Base-by-base conservation (phyloP, 371 early-diverging fungal species). In the Mortierella sp. region DNA sequence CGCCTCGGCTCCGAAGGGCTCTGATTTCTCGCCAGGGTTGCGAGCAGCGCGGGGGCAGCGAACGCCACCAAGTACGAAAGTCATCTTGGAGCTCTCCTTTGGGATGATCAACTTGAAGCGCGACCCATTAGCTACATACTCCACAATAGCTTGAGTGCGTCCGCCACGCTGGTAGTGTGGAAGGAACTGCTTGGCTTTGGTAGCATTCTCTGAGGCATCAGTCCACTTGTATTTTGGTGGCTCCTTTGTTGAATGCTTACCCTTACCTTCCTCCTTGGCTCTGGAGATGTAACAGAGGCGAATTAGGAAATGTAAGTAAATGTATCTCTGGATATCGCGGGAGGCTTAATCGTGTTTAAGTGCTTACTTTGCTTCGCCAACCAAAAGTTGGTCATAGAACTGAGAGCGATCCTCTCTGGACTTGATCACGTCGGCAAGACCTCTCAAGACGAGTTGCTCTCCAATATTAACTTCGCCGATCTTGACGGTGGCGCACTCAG, bases 1-100 rank as follows among this genome's bases (percentile, higher is more conserved):
- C 0, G 96, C 96, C 83, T 97, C 98, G 23, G 85, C 87, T 43
- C 95, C 97, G 76, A 89, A 95, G 3, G 97, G 95, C 69, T 98
- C 98, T n/a, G 92, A 83, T 57, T 89, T 91, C 63, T 95, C 95
- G 31, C 76, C 76, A 12, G 91, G 71, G 55, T 76, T 83, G 53
- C 90, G 90, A 35, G 91, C 91, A 12, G 88, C 92, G 70, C 89
- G 91, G 68, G 92, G 95, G 72, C 88, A 93, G 68, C 89, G 95
- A 69, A 90, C 86, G 53, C 92, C 92, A 35, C 91, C 92, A 28
- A 98, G 86, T 0, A 96, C 94, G 72, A 98, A 87, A 0, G 95
- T 91, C 67, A 98, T 75, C 64, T 93, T 91, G 75, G 89, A 90
- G 81, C 92, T 93, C 69, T 97, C 96, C 70, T 93, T 91, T 40